Conservation (phyloP, 148 eudicot species). For the Arbutus unedo region DNA sequence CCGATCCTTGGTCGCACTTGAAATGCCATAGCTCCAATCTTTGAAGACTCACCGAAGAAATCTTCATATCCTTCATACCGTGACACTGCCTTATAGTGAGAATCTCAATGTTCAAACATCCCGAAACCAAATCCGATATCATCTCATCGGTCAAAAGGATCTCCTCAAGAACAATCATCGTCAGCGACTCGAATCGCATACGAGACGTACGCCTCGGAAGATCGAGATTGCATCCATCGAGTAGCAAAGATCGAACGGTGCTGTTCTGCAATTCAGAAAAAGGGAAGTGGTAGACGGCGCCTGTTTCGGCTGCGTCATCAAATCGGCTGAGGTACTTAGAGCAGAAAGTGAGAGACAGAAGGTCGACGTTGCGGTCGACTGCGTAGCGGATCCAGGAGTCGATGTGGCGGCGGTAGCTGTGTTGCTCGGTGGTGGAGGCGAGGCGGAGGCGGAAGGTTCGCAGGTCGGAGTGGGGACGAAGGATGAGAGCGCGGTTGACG, state of each 20-base stretch:
- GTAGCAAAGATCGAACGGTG: background rate
- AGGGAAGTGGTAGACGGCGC: background rate
- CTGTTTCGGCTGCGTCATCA: background rate
- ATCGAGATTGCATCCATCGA: background rate
- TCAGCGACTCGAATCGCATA: background rate
- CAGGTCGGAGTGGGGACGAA: background rate
- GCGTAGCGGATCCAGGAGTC: constrained; percentile 2
- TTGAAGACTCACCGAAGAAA: background rate
- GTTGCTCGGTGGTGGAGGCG: background rate
- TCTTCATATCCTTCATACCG: background rate
- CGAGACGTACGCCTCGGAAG: background rate
- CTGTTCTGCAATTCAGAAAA: background rate
- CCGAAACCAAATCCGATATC: background rate
- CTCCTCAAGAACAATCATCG: background rate
- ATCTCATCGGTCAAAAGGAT: background rate
- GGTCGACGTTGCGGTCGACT: background rate
- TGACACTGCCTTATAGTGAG: background rate
- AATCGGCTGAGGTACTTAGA: background rate
- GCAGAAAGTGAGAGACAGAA: background rate
- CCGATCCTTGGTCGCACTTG: background rate
- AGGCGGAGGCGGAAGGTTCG: background rate
- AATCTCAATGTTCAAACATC: background rate
- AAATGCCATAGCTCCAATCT: background rate
- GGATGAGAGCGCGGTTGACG: background rate
- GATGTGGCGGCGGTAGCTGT: background rate